phyloP scores from a whole-genome alignment of 352 stramenopile species.

The Phytopythium oedochilum region DNA sequence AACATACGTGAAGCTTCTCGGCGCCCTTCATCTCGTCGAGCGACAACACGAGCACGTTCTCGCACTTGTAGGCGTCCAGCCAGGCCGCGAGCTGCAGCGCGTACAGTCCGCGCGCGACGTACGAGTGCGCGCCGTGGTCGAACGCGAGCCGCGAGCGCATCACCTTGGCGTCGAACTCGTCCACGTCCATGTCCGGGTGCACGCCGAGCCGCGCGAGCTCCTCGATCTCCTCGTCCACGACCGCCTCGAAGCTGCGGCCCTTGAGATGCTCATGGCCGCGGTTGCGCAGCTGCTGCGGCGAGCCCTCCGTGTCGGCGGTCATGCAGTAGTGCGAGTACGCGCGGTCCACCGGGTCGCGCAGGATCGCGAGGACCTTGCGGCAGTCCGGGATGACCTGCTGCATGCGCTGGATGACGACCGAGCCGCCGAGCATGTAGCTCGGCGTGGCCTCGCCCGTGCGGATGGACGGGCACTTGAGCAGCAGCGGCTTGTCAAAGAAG shows the following conservation, averaged over 20 bases:
- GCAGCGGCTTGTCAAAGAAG: conserved; percentile 78
- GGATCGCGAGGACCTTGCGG: conserved; percentile 78
- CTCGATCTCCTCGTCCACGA: conserved; percentile 68
- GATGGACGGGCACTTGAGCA: conserved; percentile 87
- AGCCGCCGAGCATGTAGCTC: conserved; percentile 88
- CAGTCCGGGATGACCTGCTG: conserved; percentile 72
- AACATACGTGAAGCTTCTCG: conserved; percentile 46
- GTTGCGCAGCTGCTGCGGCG: conserved; percentile 71
- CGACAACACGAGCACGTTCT: conserved; percentile 91
- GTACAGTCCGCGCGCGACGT: conserved; percentile 90
- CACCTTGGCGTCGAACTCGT: conserved; percentile 63
- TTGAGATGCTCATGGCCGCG: conserved; percentile 67
- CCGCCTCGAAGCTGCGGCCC: conserved; percentile 59
- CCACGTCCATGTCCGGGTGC: conserved; percentile 67
- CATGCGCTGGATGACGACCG: conserved; percentile 67
- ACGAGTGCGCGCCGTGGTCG: conserved; percentile 78
- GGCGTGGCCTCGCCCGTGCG: conserved; percentile 92
- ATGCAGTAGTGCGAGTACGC: conserved; percentile 90
- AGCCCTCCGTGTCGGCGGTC: conserved; percentile 74
- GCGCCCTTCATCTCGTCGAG: conserved; percentile 92
- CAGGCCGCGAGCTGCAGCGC: conserved; percentile 92
- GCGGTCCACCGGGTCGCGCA: conserved; percentile 80
- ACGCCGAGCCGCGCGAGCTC: conserved; percentile 57
- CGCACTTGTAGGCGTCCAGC: conserved; percentile 84
- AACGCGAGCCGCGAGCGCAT: conserved; percentile 36